phyloP scores from a whole-genome alignment of 176 grass and related monocot species.

The Phyllostachys edulis region DNA sequence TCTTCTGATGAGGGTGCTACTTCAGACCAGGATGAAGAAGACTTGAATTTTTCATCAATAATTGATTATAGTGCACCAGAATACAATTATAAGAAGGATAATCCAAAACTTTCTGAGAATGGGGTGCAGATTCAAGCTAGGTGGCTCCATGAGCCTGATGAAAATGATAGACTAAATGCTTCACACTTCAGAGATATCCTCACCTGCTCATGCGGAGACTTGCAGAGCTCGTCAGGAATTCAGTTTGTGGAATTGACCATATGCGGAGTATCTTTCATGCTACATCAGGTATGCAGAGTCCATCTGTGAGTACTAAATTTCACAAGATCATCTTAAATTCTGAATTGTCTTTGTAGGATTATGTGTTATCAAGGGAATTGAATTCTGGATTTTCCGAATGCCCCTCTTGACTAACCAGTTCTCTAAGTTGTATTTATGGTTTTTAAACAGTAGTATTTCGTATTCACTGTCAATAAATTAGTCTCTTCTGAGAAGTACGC shows the following conservation, averaged over 20 bases:
- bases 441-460: not conserved
- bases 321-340: not conserved
- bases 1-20: conserved; percentile 30
- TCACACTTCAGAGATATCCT: conserved; percentile 92
- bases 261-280: conserved; percentile 94
- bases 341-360: not conserved
- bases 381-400: not conserved
- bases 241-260: conserved; percentile 80
- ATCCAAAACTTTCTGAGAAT: conserved; percentile 29
- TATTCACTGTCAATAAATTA: not conserved
- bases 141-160: conserved; percentile 90
- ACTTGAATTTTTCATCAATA: conserved; percentile 31
- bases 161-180: conserved; percentile 72
- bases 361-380: not conserved
- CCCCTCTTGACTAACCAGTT: not conserved
- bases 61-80: conserved; percentile 28
- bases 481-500: conserved; percentile 11
- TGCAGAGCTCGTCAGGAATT: conserved; percentile 63
- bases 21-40: conserved; percentile 38
- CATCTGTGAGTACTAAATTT: not conserved
- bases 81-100: conserved; percentile 29
- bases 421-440: not conserved
- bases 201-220: conserved; percentile 60
- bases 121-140: conserved; percentile 57
- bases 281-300: conserved; percentile 71